Percentiles rank a stretch among this genome's conserved stretches.
phyloP scores from a whole-genome alignment of 169 alveolate species.

The Cryptosporidium ubiquitum region DNA sequence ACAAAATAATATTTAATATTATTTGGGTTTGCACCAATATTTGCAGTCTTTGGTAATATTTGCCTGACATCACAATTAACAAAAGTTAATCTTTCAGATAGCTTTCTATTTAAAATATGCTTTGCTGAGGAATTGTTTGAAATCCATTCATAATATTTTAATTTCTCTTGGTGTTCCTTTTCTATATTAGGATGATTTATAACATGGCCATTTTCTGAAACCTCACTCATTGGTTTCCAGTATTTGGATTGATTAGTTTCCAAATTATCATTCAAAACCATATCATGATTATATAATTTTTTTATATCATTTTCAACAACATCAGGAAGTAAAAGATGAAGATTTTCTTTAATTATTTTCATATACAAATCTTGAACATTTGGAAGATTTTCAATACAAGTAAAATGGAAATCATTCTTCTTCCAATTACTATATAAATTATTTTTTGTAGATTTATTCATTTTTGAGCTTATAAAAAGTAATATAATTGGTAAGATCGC shows the following conservation, averaged over 20 bases:
- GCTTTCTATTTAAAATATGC: slow-evolving; percentile 35
- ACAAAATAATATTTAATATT: slow-evolving; percentile 3
- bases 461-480: slow-evolving; percentile 47
- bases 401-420: slow-evolving; percentile 55
- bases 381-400: slow-evolving; percentile 67
- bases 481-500: slow-evolving; percentile 38
- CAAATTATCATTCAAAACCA: not conserved
- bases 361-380: slow-evolving; percentile 44
- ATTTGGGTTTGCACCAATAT: slow-evolving; percentile 11
- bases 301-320: slow-evolving; percentile 43
- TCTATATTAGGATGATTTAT: not conserved
- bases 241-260: slow-evolving; percentile 1
- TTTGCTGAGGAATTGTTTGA: slow-evolving; percentile 25
- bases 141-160: slow-evolving; percentile 17
- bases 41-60: slow-evolving; percentile 44
- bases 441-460: slow-evolving; percentile 23
- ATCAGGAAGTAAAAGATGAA: slow-evolving; percentile 37
- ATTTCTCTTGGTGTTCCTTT: not conserved
- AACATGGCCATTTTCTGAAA: not conserved
- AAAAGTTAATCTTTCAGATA: slow-evolving; percentile 51
- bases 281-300: slow-evolving; percentile 13
- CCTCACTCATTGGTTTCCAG: slow-evolving; percentile 50
- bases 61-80: slow-evolving; percentile 59
- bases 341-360: slow-evolving; percentile 40
- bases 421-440: slow-evolving; percentile 46